A percentile compares a stretch with the other conserved stretches of the same genome.
These are phyloP conservation scores for Ceratobasidium sp. DNA, from an alignment of 1,284 basidiomycete genomes.

Conservation along the genomic window DNA sequence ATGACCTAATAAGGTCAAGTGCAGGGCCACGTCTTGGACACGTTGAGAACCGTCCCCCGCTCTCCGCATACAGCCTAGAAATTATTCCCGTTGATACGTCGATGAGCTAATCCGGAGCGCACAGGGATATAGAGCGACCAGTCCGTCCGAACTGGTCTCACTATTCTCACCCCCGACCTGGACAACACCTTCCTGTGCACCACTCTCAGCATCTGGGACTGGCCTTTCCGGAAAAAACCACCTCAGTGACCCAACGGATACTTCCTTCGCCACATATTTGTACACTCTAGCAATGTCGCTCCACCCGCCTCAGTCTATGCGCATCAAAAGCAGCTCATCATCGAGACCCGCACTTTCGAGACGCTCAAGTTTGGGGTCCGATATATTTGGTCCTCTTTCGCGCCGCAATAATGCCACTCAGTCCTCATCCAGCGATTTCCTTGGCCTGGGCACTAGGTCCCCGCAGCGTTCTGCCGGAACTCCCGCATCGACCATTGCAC, in stretches of 20 bases:
- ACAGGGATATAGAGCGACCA: background rate
- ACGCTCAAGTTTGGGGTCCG: conserved; percentile 29
- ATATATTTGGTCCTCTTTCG: conserved; percentile 23
- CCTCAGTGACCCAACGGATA: background rate
- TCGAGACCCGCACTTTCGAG: conserved; percentile 21
- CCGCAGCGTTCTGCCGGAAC: conserved; percentile 12
- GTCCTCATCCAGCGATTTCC: background rate
- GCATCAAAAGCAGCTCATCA: background rate
- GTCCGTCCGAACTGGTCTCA: background rate
- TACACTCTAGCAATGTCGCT: conserved; percentile 8
- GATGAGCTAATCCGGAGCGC: conserved; percentile 2
- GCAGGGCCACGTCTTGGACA: conserved; percentile 8
- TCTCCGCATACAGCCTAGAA: conserved; percentile 22
- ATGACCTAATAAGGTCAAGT: background rate
- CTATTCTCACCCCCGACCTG: background rate
- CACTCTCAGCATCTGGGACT: background rate
- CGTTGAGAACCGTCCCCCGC: conserved; percentile 14
- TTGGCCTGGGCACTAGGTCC: conserved; percentile 10
- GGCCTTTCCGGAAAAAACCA: background rate
- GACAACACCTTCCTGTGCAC: background rate
- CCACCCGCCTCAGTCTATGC: conserved; percentile 1
- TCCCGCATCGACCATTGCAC: conserved; percentile 32
- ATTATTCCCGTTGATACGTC: background rate
- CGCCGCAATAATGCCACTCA: background rate
- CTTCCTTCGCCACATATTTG: background rate